These are phyloP conservation scores for Leccinum fibrillosum DNA, from an alignment of 768 basidiomycete genomes.

Conservation along the genomic window DNA sequence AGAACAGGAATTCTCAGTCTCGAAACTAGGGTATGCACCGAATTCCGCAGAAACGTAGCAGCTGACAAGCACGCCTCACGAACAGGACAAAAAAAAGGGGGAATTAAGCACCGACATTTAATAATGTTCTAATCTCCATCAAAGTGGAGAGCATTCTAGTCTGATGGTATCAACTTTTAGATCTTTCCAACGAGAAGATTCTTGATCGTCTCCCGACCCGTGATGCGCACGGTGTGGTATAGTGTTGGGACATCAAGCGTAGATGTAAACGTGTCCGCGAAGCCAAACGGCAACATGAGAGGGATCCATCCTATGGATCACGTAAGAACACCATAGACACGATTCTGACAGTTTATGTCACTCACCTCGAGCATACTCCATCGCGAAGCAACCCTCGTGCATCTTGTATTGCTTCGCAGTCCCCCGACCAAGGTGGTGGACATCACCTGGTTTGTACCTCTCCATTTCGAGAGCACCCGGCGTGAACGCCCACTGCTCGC, in stretches of 20 bases:
- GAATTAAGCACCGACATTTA: neutral
- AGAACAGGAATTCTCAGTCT: neutral
- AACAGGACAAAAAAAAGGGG: neutral
- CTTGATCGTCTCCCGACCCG: constrained; percentile 75
- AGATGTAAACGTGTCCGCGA: constrained; percentile 80
- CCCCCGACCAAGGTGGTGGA: constrained; percentile 82
- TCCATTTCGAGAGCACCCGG: constrained; percentile 85
- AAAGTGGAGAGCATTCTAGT: neutral
- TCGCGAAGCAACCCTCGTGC: constrained; percentile 92
- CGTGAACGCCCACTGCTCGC: constrained; percentile 91
- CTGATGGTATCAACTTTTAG: constrained; percentile 29
- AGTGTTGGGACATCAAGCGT: constrained; percentile 86
- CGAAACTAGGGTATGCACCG: neutral
- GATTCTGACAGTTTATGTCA: constrained; percentile 14
- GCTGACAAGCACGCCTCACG: neutral
- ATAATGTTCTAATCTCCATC: constrained; percentile 1
- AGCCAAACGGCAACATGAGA: constrained; percentile 91
- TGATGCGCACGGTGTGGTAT: constrained; percentile 72
- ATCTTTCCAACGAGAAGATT: constrained; percentile 90
- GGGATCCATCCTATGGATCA: constrained; percentile 88
- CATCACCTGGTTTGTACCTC: constrained; percentile 77
- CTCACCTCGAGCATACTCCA: constrained; percentile 90
- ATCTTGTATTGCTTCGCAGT: constrained; percentile 96
- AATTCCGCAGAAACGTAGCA: neutral
- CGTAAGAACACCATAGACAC: neutral